Evolutionary conservation across 352 stramenopile species (phyloP).

Genomic region (Globisporangium viniferum): DNA sequence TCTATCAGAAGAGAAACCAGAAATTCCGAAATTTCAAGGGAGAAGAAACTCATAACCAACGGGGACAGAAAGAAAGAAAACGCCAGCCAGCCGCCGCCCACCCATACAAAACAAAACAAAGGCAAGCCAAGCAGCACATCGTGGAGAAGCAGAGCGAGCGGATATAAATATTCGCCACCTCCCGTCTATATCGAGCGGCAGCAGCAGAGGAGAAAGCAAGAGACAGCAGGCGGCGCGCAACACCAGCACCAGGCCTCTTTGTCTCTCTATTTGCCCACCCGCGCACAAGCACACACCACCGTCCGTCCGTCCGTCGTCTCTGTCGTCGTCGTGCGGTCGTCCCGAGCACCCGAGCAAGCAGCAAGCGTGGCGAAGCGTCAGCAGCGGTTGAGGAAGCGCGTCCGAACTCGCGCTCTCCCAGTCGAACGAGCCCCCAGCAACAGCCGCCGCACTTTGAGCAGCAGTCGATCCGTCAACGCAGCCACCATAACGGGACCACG

Average conservation of each 20-base stretch:
- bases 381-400: conserved; percentile 4
- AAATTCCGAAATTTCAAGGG: background rate
- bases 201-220: background rate
- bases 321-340: conserved; percentile 7
- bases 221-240: background rate
- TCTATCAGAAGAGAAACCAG: background rate
- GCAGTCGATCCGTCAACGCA: conserved; percentile 3
- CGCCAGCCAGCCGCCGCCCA: conserved; percentile 7
- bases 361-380: conserved; percentile 16
- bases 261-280: background rate
- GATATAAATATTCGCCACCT: conserved; percentile 5
- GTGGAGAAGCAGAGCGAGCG: background rate
- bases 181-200: conserved; percentile 10
- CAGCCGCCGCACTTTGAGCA: background rate
- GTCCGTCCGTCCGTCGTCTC: background rate
- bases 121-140: conserved; percentile 1
- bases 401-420: background rate
- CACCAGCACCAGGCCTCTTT: background rate
- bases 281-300: background rate
- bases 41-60: background rate
- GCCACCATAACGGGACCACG: conserved; percentile 24
- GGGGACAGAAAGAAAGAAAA: background rate
- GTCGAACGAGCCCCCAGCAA: background rate
- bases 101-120: conserved; percentile 3
- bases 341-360: conserved; percentile 4